These are phyloP conservation scores for Incumbomyces delicatus DNA, from an alignment of 2,329 filamentous ascomycete species.

Conservation along the genomic window DNA sequence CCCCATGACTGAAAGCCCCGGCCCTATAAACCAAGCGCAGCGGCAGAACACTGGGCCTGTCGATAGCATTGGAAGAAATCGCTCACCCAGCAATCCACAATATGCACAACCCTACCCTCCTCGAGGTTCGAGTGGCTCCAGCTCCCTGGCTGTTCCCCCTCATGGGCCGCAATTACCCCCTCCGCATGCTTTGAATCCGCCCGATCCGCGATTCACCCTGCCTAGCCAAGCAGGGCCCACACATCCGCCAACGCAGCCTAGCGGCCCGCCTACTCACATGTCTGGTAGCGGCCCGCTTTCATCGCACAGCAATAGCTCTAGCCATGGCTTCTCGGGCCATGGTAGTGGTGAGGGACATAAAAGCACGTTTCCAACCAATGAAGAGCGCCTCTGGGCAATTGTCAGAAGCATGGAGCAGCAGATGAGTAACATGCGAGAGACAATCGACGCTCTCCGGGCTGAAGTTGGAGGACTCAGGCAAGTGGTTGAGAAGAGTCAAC, in stretches of 20 bases:
- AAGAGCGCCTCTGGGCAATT: slow-evolving; percentile 35
- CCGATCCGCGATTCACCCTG: slow-evolving; percentile 35
- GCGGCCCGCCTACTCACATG: slow-evolving; percentile 28
- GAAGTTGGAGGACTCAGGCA: slow-evolving; percentile 3
- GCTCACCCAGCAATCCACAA: slow-evolving; percentile 35
- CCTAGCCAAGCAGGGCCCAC: slow-evolving; percentile 28
- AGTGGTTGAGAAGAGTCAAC: slow-evolving; percentile 1
- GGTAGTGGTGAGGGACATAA: slow-evolving; percentile 22
- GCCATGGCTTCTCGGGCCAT: slow-evolving; percentile 23
- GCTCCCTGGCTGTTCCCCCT: slow-evolving; percentile 28
- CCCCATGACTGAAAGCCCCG: slow-evolving; percentile 76
- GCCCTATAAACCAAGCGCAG: slow-evolving; percentile 52
- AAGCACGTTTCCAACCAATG: slow-evolving; percentile 21
- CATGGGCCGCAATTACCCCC: slow-evolving; percentile 35
- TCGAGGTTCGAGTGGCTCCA: slow-evolving; percentile 16
- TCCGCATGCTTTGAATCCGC: slow-evolving; percentile 32
- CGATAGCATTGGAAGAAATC: slow-evolving; percentile 28
- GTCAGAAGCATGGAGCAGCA: slow-evolving; percentile 35
- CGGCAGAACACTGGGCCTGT: slow-evolving; percentile 25
- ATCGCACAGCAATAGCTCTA: slow-evolving; percentile 25
- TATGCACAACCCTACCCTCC: slow-evolving; percentile 29
- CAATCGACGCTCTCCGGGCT: slow-evolving; percentile 24
- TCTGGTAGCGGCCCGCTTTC: slow-evolving; percentile 19
- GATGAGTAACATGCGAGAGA: slow-evolving; percentile 30
- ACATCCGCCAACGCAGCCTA: slow-evolving; percentile 25